phyloP scores from a whole-genome alignment of 176 grass and related monocot species.

The Echinochloa phyllopogon region DNA sequence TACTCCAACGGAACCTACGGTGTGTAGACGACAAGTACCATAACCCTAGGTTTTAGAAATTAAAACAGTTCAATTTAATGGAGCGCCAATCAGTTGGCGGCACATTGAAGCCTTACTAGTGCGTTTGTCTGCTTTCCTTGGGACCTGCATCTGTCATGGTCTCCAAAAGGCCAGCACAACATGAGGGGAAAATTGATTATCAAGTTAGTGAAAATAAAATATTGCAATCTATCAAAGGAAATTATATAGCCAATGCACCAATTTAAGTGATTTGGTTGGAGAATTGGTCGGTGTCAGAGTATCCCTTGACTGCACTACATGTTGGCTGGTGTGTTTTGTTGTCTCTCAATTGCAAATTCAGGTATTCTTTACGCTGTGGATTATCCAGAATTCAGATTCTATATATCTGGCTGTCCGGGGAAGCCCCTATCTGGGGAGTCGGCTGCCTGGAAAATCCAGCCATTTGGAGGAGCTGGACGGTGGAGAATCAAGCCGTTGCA shows the following conservation, averaged over 20 bases:
- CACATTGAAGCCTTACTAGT: not conserved
- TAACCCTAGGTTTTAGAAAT: not conserved
- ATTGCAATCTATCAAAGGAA: not conserved
- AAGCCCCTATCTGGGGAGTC: not conserved
- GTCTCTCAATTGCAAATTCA: not conserved
- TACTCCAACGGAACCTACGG: not conserved
- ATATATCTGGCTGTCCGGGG: not conserved
- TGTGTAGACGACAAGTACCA: not conserved
- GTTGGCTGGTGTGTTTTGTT: not conserved
- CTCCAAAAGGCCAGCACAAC: not conserved
- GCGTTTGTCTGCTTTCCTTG: not conserved
- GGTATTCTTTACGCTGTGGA: not conserved
- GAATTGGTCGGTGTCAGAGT: not conserved
- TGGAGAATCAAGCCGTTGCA: too few relatives aligned
- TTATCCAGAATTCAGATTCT: not conserved
- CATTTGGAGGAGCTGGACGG: too few relatives aligned
- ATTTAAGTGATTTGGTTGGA: not conserved
- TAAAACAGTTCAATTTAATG: not conserved
- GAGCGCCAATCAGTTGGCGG: not conserved
- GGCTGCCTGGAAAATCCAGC: not conserved
- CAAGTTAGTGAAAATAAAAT: not conserved
- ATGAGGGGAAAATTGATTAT: not conserved
- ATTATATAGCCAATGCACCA: not conserved
- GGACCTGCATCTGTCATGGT: slow-evolving; percentile 5
- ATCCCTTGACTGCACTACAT: not conserved